A percentile compares a stretch with the other conserved stretches of the same genome.
These are phyloP conservation scores for Rhizoclosmatium sp. DNA, from an alignment of 192 early-diverging fungal genomes.

Conservation along the genomic window DNA sequence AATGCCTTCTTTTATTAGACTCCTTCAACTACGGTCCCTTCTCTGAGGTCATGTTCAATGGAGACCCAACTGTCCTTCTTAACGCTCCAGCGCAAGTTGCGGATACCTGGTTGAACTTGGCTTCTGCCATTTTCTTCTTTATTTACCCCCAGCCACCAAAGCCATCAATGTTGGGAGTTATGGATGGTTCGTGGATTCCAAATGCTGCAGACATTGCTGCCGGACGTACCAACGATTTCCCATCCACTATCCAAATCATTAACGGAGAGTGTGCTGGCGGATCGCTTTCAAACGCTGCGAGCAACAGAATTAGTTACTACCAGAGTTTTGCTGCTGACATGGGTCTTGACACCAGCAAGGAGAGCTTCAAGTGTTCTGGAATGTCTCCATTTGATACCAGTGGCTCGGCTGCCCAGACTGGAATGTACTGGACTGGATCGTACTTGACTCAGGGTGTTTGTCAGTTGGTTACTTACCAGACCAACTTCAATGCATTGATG, in stretches of 20 bases:
- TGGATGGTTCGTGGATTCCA: conserved; percentile 24
- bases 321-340: background rate
- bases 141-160: conserved; percentile 33
- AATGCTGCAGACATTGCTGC: conserved; percentile 24
- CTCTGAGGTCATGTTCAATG: conserved; percentile 21
- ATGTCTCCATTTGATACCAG: conserved; percentile 12
- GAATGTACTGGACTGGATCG: conserved; percentile 10
- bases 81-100: conserved; percentile 24
- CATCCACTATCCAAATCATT: conserved; percentile 37
- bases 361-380: conserved; percentile 16
- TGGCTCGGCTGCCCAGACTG: background rate
- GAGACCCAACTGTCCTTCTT: conserved; percentile 11
- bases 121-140: conserved; percentile 31
- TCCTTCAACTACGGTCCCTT: conserved; percentile 30
- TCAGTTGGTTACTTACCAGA: conserved; percentile 30
- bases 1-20: background rate
- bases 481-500: conserved; percentile 34
- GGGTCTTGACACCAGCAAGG: conserved; percentile 11
- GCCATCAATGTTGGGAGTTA: conserved; percentile 33
- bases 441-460: conserved; percentile 19
- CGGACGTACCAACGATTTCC: conserved; percentile 19
- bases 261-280: conserved; percentile 30
- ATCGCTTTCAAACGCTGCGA: background rate
- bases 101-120: conserved; percentile 34
- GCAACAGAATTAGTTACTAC: conserved; percentile 5